phyloP scores from a whole-genome alignment of 1,284 basidiomycete genomes.

The Sporisorium scitamineum region DNA sequence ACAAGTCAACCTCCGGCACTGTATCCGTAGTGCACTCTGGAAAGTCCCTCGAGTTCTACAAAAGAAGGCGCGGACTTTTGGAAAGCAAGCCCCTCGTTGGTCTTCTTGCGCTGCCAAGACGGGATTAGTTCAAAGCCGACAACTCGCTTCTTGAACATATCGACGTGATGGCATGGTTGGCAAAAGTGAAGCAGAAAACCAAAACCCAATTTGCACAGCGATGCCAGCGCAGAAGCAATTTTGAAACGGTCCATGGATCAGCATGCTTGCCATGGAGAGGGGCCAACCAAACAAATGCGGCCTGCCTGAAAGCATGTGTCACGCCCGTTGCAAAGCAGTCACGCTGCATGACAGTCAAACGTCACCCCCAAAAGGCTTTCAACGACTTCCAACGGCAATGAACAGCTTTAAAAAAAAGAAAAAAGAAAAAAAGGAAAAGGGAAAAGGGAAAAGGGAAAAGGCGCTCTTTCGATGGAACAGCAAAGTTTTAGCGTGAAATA shows the following conservation, averaged over 20 bases:
- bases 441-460: background rate
- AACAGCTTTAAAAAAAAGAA: background rate
- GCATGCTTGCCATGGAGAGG: background rate
- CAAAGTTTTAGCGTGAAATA: constrained; percentile 1
- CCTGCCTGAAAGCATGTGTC: background rate
- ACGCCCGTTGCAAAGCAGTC: no score
- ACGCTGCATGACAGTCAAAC: no score
- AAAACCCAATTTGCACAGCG: no score
- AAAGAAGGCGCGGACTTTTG: background rate
- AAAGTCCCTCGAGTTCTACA: background rate
- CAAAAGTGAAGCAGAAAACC: background rate
- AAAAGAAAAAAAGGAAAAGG: background rate
- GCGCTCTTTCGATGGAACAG: no score
- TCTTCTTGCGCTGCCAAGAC: background rate
- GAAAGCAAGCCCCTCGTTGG: background rate
- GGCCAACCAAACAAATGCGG: background rate
- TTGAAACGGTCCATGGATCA: background rate
- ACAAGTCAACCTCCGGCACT: no score
- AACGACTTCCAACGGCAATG: constrained; percentile 6
- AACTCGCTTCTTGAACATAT: background rate
- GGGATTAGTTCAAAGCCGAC: background rate
- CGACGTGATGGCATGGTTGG: background rate
- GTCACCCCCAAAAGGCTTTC: background rate
- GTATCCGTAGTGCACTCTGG: no score
- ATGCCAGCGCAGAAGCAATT: background rate